These are phyloP conservation scores for Talaromyces nanjingensis DNA, from an alignment of 495 filamentous ascomycete genomes.

Conservation along the genomic window DNA sequence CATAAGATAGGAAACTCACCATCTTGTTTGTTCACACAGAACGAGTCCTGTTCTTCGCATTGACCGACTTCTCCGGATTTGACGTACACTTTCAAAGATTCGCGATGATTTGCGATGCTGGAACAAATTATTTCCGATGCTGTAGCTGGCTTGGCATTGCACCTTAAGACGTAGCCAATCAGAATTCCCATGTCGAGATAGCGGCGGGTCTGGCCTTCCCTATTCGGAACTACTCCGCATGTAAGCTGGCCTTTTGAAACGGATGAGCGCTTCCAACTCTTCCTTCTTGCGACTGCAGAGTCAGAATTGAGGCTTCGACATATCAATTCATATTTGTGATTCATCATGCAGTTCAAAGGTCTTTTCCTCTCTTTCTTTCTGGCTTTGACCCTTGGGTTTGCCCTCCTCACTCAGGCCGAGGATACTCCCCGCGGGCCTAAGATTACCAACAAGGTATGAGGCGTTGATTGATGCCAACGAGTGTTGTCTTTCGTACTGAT, in stretches of 20 bases:
- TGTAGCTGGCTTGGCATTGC: background rate
- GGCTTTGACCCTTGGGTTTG: conserved; percentile 56
- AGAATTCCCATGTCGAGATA: background rate
- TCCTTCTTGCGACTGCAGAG: background rate
- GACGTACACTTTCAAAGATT: background rate
- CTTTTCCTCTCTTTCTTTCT: conserved; percentile 61
- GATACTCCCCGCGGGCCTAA: conserved; percentile 83
- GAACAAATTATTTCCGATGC: background rate
- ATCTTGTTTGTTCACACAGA: background rate
- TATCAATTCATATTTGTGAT: conserved; percentile 4
- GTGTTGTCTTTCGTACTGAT: conserved; percentile 10
- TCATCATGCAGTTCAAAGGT: conserved; percentile 43
- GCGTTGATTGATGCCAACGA: background rate
- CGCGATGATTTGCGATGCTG: background rate
- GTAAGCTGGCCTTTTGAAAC: conserved; percentile 8
- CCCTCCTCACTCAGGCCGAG: conserved; percentile 65
- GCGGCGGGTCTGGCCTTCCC: background rate
- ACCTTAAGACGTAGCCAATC: background rate
- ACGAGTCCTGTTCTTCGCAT: background rate
- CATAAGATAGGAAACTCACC: background rate
- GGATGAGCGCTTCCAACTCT: background rate
- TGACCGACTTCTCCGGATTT: background rate
- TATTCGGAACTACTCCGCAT: background rate
- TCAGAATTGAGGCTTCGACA: background rate
- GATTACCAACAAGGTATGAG: conserved; percentile 81